Conservation (phyloP, 2,329 filamentous ascomycete species). For the Leptographium wingfieldii region DNA sequence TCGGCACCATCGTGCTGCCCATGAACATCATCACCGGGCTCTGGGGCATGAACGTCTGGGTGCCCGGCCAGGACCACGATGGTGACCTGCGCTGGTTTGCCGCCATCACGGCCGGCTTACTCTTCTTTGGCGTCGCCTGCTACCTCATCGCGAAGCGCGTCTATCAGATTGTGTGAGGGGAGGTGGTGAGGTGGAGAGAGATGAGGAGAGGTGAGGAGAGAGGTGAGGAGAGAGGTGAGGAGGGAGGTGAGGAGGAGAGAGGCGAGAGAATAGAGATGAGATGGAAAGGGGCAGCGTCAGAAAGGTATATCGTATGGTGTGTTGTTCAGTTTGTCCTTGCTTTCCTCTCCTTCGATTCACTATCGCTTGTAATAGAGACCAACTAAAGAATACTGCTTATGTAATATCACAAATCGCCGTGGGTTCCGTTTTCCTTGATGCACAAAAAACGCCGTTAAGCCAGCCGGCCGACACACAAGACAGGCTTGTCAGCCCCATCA, state of each 20-base stretch:
- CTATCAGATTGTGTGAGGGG: slow-evolving; percentile 58
- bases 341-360: too few species aligned
- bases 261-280: neutral
- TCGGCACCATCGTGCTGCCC: slow-evolving; percentile 91
- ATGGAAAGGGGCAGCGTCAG: neutral
- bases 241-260: neutral
- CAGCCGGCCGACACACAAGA: neutral
- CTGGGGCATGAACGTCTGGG: slow-evolving; percentile 98
- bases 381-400: neutral
- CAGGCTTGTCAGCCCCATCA: neutral
- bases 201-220: neutral
- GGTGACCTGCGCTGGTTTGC: slow-evolving; percentile 64
- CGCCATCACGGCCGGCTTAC: slow-evolving; percentile 58
- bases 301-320: neutral
- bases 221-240: neutral
- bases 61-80: slow-evolving; percentile 80
- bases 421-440: too few species aligned
- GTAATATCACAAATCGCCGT: neutral
- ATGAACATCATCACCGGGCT: slow-evolving; percentile 99
- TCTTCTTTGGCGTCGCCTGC: slow-evolving; percentile 68
- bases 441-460: neutral
- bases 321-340: too few species aligned
- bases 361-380: too few species aligned
- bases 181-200: neutral
- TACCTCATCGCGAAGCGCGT: slow-evolving; percentile 74